phyloP scores from a whole-genome alignment of 2,329 filamentous ascomycete species.

The Penicillium sp. region DNA sequence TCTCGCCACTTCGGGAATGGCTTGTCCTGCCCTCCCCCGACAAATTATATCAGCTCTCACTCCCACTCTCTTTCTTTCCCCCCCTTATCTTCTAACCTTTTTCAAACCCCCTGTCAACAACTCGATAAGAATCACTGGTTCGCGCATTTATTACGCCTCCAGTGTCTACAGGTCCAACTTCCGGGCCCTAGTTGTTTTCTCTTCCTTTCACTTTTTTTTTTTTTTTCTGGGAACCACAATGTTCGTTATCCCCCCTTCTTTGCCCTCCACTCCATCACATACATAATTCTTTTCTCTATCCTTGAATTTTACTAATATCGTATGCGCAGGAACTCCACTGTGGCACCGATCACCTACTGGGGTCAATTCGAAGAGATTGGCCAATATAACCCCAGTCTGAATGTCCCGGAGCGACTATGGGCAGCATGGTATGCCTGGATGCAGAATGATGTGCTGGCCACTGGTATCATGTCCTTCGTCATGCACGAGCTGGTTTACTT shows the following conservation, averaged over 20 bases:
- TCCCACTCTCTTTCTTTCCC: conserved; percentile 3
- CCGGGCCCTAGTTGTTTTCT: neutral
- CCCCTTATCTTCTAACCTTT: neutral
- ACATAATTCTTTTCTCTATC: neutral
- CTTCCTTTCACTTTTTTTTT: neutral
- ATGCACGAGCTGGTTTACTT: conserved; percentile 97
- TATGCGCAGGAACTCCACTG: conserved; percentile 48
- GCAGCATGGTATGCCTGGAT: conserved; percentile 96
- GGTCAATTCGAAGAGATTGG: conserved; percentile 65
- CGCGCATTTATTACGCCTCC: neutral
- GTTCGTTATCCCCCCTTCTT: neutral
- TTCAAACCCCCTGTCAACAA: neutral
- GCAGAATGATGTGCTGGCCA: conserved; percentile 95
- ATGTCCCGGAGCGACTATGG: conserved; percentile 85
- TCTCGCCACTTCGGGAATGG: conserved; percentile 40
- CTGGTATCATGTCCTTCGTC: conserved; percentile 93
- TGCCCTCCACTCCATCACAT: neutral
- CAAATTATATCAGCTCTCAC: conserved; percentile 6
- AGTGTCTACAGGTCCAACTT: neutral
- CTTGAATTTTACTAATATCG: neutral
- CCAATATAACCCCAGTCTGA: conserved; percentile 80
- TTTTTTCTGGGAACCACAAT: neutral
- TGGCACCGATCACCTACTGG: conserved; percentile 61
- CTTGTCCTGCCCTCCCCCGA: conserved; percentile 18
- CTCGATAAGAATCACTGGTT: neutral